Evolutionary conservation across 164 flowering plant genomes (phyloP), one percentile per base, ranked within the genome.

Genomic region (Piper longum): DNA sequence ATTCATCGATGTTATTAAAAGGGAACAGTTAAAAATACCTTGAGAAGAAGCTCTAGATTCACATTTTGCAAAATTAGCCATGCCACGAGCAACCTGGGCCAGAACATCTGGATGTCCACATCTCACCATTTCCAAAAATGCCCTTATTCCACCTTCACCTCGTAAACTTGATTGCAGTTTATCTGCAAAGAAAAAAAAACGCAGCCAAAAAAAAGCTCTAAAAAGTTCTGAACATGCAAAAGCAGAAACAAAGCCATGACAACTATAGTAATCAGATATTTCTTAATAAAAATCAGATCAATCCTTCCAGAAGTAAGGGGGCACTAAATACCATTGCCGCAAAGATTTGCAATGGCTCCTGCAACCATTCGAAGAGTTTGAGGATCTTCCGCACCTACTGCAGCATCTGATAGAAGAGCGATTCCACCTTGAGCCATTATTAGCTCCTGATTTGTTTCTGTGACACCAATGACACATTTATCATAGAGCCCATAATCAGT

Each of bases 351-450:
- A 16, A 93, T 78, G 51, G 98, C 98, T 70, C 98, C 98, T 70
- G 98, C 98, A 70, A 93, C 91, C 98, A 93, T 93, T 54, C 98
- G 85, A 68, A 93, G 96, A 19, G 98, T 93, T 70, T 93, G 98
- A 69, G 97, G 88, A 74, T 93, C 98, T 64, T 84, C 85, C 18
- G 97, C 97, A 72, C 81, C 83, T 57, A 82, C 75, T 65, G 99
- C 96, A 54, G 93, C 82, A 61, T 67, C 64, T 57, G 97, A 81
- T 68, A 93, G 73, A 68, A 93, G 77, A 67, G 80, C 65, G 66
- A 91, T 81, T 42, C 99, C 99, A 41, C 96, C 97, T 81, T 95
- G 86, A 62, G 83, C 68, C 95, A 95, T 85, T 70, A 95, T 91
- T 57, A 95, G 92, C 73, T 95, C 99, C 74, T 95, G 99, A 63